Percentiles rank a stretch among this genome's conserved stretches.
Conservation (phyloP, 371 early-diverging fungal genomes). For the Lichtheimia ramosa region DNA sequence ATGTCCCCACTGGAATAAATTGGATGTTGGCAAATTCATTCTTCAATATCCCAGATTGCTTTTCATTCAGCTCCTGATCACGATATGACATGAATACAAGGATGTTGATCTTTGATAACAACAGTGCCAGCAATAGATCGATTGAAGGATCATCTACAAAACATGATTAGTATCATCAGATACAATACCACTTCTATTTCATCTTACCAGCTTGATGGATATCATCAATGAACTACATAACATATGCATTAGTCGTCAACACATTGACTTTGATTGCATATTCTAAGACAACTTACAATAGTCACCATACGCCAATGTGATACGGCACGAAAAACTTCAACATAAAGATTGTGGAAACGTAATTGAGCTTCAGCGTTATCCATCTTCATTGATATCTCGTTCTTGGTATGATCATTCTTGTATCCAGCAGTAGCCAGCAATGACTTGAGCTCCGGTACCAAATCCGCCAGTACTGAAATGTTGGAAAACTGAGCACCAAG, state of each 20-base stretch:
- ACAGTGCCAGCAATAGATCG: slow-evolving; percentile 36
- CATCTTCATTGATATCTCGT: slow-evolving; percentile 16
- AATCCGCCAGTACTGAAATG: slow-evolving; percentile 30
- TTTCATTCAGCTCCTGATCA: slow-evolving; percentile 29
- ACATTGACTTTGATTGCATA: neutral
- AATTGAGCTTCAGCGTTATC: slow-evolving; percentile 41
- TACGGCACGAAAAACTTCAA: slow-evolving; percentile 41
- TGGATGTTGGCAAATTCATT: slow-evolving; percentile 30
- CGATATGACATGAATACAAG: slow-evolving; percentile 36
- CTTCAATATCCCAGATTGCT: slow-evolving; percentile 20
- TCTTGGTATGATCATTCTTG: slow-evolving; percentile 9
- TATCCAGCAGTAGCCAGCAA: slow-evolving; percentile 14
- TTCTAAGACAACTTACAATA: slow-evolving; percentile 24
- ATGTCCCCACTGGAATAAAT: slow-evolving; percentile 22
- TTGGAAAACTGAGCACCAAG: slow-evolving; percentile 40
- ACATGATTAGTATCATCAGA: no score
- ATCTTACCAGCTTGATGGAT: slow-evolving; percentile 39
- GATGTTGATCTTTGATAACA: slow-evolving; percentile 28
- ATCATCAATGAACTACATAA: slow-evolving; percentile 41
- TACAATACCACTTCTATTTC: neutral
- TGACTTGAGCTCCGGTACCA: slow-evolving; percentile 42
- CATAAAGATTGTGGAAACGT: slow-evolving; percentile 40
- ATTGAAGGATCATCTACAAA: slow-evolving; percentile 37
- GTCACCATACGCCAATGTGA: slow-evolving; percentile 49
- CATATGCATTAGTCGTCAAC: neutral